Evolutionary conservation across 345 rosid genomes (phyloP), one percentile per base, ranked within the genome.

Genomic region (Pistacia integerrima): DNA sequence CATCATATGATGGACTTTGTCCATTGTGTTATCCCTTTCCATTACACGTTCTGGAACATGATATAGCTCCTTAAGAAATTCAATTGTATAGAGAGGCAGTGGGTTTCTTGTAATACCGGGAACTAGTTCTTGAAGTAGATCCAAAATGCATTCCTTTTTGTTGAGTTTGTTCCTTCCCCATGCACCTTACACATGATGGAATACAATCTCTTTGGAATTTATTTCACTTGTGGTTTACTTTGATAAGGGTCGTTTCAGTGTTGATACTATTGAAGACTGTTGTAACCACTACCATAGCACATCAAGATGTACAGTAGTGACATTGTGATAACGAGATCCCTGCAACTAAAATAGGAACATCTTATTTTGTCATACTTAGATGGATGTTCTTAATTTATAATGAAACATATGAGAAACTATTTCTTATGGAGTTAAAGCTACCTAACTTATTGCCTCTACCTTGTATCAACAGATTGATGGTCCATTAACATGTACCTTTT

Each of bases 371-470:
- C 17, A 61, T 59, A 28, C 48, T 5, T 11, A 51, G 55, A 51
- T 51, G 4, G 55, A 5, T 41, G 55, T 51, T 51, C 18, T 51
- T 51, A 11, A 51, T 51, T 51, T 51, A 14, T 51, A 48, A 59
- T 17, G 46, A 41, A 41, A 62, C 33, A 71, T 55, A 56, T 68
- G 41, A 64, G 52, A 1, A 55, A 18, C 44, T n/a, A 63, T 64
- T 4, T 69, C 10, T 49, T 9, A 16, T 74, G 12, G 12, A 55
- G 36, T 13, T 41, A 38, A 75, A 54, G 36, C 51, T 11, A 44
- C 44, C 49, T 51, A 14, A 56, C 46, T 49, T 65, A 18, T 58
- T 67, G 58, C n/a, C 77, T 65, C 2, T 25, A 55, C 49, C 66
- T 22, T 46, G 66, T 51, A 25, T 28, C 62, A 11, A 14, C 5